Evolutionary conservation across 192 early-diverging fungal species (phyloP), one percentile per base, ranked within the genome.

Genomic region (Dissophora ornata): DNA sequence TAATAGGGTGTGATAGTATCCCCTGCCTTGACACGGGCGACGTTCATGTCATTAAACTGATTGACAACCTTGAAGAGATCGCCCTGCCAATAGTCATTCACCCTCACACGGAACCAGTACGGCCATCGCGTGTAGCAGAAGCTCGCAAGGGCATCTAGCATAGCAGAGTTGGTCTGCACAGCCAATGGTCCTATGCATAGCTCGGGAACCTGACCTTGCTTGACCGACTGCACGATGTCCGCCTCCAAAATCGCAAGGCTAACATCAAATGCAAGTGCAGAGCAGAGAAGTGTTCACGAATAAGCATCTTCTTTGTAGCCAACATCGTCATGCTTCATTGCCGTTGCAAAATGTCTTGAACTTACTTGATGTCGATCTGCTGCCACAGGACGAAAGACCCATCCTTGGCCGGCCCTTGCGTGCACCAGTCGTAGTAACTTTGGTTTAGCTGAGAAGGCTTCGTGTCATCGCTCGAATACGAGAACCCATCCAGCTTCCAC

Each of bases 31-130:
- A 74, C 63, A 48, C 69, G 44, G 19, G 65, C 60, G 7, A 82
- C 70, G 30, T 82, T 82, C 45, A 41, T 48, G 46, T 66, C 64
- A 47, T 82, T 82, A 38, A 79, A 69, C 2, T 40, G 46, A 15
- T 46, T 73, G 9, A 56, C 69, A 10, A 75, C 56, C 26, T 69
- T 52, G 45, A 82, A 79, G 21, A 82, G 52, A 53, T 69, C 45
- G n/a, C 81, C 68, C 22, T 79, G 46, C 75, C 75, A 79, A 34
- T 82, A 82, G 57, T 75, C 40, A 52, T 82, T 79, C 41, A 79
- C 52, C 4, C 70, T 59, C 10, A 82, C 56, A 16, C 75, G 70
- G 58, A 75, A 82, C 67, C 70, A 69, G 26, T 82, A 82, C 15
- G 65, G 69, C 71, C 77, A 82, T 36, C 47, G 38, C 5, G 52